Base-by-base conservation (phyloP, 345 rosid genomes). In the Eutrema heterophyllum region DNA sequence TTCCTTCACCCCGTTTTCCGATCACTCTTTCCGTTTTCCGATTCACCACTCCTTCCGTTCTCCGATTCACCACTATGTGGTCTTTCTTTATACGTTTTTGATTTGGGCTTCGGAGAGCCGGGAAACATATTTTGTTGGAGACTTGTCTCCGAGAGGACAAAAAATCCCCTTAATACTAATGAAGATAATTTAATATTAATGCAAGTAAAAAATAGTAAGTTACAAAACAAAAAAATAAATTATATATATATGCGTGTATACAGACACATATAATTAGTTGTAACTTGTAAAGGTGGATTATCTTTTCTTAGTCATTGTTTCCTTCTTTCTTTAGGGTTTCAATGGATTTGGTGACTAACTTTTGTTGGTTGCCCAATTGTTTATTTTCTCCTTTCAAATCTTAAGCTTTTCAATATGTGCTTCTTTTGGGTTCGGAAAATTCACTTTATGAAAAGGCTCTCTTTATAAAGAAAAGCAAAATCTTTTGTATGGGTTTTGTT, bases 271-370 rank as follows among this genome's bases (percentile, higher is more conserved):
- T 70, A 69, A 46, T 70, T 53, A 45, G 53, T 46, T 62, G 61
- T 70, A 46, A 72, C 78, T 45, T 76, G 71, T 71, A 65, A 71
- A 71, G 68, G 68, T 58, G 51, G 51, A 44, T 71, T 65, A 64
- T 71, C 68, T 71, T 71, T 65, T 70, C 50, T 49, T 39, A 48
- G 67, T 16, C 32, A 68, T 56, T 38, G 63, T 53, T 38, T 55
- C n/a, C n/a, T 48, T 71, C 49, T 65, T 57, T 41, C 56, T 68
- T 70, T 83, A 66, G 50, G 64, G 67, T 74, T 82, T 77, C 71
- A 75, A 69, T 80, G 82, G 71, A 75, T 73, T 77, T 80, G 84
- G 78, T 75, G 78, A 75, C 76, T 64, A 39, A 57, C 79, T 80
- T 77, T 71, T 77, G 68, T 54, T 72, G 79, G 69, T 72, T 70